Percentiles rank a stretch among this genome's conserved stretches.
phyloP scores from a whole-genome alignment of 768 basidiomycete species.

The Neoboletus brunneissimus region DNA sequence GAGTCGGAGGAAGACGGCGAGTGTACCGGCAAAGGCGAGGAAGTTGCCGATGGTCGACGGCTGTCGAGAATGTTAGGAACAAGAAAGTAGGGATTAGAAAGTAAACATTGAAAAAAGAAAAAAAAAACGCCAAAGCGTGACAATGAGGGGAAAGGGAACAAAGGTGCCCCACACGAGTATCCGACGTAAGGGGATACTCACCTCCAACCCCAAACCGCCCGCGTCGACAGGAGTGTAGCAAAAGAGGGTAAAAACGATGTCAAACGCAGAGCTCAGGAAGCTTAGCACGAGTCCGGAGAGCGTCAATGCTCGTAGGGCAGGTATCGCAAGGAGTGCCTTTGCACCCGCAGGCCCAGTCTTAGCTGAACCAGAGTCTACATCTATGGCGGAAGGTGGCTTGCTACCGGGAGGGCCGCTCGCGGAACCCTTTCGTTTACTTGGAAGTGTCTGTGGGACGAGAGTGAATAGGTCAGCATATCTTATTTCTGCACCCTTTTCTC shows the following conservation, averaged over 20 bases:
- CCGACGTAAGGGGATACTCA: constrained; percentile 15
- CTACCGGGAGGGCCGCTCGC: background rate
- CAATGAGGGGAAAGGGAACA: background rate
- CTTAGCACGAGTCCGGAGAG: constrained; percentile 46
- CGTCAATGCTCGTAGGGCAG: constrained; percentile 48
- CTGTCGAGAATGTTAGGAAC: constrained; percentile 25
- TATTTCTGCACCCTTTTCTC: background rate
- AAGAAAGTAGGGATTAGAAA: constrained; percentile 12
- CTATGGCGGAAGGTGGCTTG: background rate
- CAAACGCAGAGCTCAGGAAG: constrained; percentile 54
- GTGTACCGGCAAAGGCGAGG: constrained; percentile 48
- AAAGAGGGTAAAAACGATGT: constrained; percentile 60
- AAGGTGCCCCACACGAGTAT: background rate
- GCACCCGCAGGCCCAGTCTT: constrained; percentile 21
- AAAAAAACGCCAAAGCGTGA: no score
- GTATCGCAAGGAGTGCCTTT: constrained; percentile 41
- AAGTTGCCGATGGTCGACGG: constrained; percentile 54
- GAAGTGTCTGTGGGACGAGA: constrained; percentile 1
- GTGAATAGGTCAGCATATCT: background rate
- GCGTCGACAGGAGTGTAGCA: constrained; percentile 52
- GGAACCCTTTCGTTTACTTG: background rate
- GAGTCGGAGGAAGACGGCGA: constrained; percentile 47
- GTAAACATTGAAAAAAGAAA: background rate
- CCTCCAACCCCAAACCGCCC: constrained; percentile 56
- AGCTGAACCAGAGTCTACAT: background rate